These are phyloP conservation scores for Chalciporus sp. DNA, from an alignment of 1,284 basidiomycete genomes.

Conservation along the genomic window DNA sequence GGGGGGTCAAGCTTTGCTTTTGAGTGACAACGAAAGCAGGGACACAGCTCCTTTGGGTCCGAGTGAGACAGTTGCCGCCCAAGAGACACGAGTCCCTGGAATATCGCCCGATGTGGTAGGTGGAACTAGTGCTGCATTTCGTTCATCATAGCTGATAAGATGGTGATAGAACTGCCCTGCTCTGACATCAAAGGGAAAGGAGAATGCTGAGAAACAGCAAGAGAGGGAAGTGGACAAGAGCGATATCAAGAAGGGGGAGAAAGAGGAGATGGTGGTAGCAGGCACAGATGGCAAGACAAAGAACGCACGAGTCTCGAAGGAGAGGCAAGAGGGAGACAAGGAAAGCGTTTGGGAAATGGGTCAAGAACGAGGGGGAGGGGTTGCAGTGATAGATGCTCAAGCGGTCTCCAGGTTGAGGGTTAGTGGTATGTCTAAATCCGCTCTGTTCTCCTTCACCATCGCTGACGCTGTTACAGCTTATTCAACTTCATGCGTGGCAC, in stretches of 20 bases:
- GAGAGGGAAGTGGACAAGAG: neutral
- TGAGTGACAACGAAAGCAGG: slow-evolving; percentile 1
- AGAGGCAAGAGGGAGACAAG: neutral
- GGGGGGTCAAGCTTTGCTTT: slow-evolving; percentile 23
- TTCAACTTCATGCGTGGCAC: neutral
- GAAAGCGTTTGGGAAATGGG: neutral
- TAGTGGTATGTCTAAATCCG: slow-evolving; percentile 6
- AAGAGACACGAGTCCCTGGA: slow-evolving; percentile 15
- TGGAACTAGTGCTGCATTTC: neutral
- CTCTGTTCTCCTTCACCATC: neutral
- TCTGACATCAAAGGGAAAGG: neutral
- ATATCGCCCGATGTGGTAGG: slow-evolving; percentile 9
- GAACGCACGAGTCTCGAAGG: neutral
- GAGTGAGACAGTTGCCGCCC: slow-evolving; percentile 11
- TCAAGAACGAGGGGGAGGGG: neutral
- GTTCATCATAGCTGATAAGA: neutral
- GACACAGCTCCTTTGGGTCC: neutral
- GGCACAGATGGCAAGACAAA: neutral
- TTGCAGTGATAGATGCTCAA: neutral
- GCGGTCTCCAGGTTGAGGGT: neutral
- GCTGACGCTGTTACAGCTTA: slow-evolving; percentile 8
- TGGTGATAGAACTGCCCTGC: neutral
- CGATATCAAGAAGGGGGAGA: neutral
- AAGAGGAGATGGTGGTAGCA: no score
- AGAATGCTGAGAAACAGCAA: neutral